Percentiles rank a stretch among this genome's conserved stretches.
Conservation (phyloP, 306 rosid genomes). For the Cucumis sativus region Cucumber_9930_V3 NC_026658.2:625501-626000, state of each 20-base stretch:
- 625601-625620: slow-evolving; percentile 93
- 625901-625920: slow-evolving; percentile 94
- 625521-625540: slow-evolving; percentile 54
- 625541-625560: slow-evolving; percentile 28
- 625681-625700: background rate
- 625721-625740: background rate
- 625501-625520: slow-evolving; percentile 24
- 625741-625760: background rate
- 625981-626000: background rate
- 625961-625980: background rate
- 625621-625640: slow-evolving; percentile 92
- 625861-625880: slow-evolving; percentile 93
- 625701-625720: background rate
- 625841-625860: slow-evolving; percentile 98
- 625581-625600: slow-evolving; percentile 71
- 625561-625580: slow-evolving; percentile 36
- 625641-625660: slow-evolving; percentile 98
- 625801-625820: background rate
- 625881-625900: slow-evolving; percentile 85
- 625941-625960: slow-evolving; percentile 30
- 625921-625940: slow-evolving; percentile 56
- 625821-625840: background rate
- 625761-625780: background rate
- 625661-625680: background rate
- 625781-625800: background rate